These are phyloP conservation scores for Ogataea pilisensis DNA, from an alignment of 805 yeast species.

Conservation along the genomic window DNA sequence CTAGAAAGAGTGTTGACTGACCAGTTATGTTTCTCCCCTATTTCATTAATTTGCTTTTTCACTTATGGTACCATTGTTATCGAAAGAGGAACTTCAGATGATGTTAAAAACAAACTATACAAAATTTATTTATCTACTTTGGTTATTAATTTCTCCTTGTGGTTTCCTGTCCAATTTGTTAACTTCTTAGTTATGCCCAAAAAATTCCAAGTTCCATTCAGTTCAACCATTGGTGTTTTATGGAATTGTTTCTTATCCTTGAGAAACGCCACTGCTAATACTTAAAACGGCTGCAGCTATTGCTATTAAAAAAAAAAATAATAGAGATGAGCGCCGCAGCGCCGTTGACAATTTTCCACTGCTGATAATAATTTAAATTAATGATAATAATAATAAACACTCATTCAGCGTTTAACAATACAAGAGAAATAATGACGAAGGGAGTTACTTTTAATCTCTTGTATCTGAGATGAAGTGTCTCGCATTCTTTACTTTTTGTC, in stretches of 20 bases:
- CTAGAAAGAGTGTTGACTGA: slow-evolving; percentile 85
- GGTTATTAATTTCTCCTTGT: slow-evolving; percentile 64
- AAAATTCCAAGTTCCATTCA: slow-evolving; percentile 83
- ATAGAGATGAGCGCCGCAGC: no score
- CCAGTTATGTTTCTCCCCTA: slow-evolving; percentile 85
- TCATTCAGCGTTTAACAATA: no score
- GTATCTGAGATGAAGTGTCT: no score
- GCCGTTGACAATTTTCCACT: no score
- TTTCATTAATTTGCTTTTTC: slow-evolving; percentile 76
- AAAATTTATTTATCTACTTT: slow-evolving; percentile 65
- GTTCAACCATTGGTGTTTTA: slow-evolving; percentile 77
- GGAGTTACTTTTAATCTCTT: no score
- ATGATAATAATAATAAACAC: no score
- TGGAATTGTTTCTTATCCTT: slow-evolving; percentile 94
- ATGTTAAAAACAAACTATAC: slow-evolving; percentile 59
- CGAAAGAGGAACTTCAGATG: slow-evolving; percentile 67
- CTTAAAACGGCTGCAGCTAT: no score
- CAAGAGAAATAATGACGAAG: no score
- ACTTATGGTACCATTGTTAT: slow-evolving; percentile 78
- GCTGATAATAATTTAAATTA: no score
- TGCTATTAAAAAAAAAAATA: no score
- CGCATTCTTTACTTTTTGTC: no score
- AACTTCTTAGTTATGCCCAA: slow-evolving; percentile 69
- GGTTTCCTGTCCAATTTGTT: slow-evolving; percentile 79
- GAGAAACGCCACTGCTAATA: slow-evolving; percentile 47